A percentile compares a stretch with the other conserved stretches of the same genome.
Evolutionary conservation across 148 eudicot species (phyloP).

Genomic region (Fallopia convolvulus): DNA sequence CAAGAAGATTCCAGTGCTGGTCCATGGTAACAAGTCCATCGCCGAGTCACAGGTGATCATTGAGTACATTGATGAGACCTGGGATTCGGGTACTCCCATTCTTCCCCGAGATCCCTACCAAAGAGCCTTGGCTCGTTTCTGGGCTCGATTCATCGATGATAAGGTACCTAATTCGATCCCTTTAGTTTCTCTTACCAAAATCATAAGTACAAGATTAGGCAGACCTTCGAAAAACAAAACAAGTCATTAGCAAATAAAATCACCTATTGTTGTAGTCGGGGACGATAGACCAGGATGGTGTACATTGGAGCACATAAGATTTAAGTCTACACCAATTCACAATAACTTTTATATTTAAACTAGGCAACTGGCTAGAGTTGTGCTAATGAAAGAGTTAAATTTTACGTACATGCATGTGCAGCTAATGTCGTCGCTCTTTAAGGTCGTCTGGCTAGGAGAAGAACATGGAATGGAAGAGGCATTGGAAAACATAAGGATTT

Average conservation of each 20-base stretch:
- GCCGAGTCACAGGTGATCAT: background rate
- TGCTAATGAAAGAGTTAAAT: no score
- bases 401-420: background rate
- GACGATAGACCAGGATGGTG: no score
- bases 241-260: no score
- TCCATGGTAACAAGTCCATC: background rate
- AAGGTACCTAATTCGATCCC: no score
- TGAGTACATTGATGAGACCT: slow-evolving; percentile 9
- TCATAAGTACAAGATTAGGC: no score
- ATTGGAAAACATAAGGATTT: background rate
- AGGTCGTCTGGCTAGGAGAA: background rate
- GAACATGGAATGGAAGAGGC: background rate
- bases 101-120: background rate
- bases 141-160: slow-evolving; percentile 27
- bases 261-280: no score
- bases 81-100: background rate
- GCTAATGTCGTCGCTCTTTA: background rate
- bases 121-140: slow-evolving; percentile 21
- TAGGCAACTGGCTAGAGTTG: no score
- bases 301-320: no score
- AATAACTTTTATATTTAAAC: no score
- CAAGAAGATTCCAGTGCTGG: background rate
- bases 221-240: no score
- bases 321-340: no score
- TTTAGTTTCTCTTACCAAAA: no score